Percentiles rank a stretch among this genome's conserved stretches.
These are phyloP conservation scores for Oenanthe javanica DNA, from an alignment of 140 eudicot species.

Conservation along the genomic window DNA sequence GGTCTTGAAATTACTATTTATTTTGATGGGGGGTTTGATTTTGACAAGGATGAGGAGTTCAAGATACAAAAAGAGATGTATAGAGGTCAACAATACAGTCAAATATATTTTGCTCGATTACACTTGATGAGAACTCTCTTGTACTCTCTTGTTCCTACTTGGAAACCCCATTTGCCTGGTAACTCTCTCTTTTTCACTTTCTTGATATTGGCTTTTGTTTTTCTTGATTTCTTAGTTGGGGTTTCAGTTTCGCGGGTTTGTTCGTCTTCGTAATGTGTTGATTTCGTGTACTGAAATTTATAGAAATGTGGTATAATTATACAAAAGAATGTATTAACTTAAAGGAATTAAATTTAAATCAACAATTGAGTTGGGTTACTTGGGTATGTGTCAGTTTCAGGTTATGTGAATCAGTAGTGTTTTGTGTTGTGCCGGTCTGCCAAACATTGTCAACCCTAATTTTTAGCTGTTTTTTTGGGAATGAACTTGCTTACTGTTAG, in stretches of 20 bases:
- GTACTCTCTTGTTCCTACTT: slow-evolving; percentile 75
- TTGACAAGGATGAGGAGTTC: slow-evolving; percentile 50
- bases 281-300: background rate
- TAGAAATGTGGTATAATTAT: background rate
- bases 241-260: background rate
- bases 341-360: background rate
- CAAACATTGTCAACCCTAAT: background rate
- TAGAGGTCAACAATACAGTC: slow-evolving; percentile 95
- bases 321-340: background rate
- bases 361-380: background rate
- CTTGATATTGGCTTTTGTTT: background rate
- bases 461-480: background rate
- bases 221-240: background rate
- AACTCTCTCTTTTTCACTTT: background rate
- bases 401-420: background rate
- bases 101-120: slow-evolving; percentile 73
- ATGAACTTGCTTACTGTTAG: background rate
- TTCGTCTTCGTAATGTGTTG: background rate
- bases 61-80: slow-evolving; percentile 75
- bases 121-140: slow-evolving; percentile 73
- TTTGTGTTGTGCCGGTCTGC: background rate
- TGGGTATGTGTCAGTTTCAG: background rate
- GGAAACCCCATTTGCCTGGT: slow-evolving; percentile 96
- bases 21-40: slow-evolving; percentile 2
- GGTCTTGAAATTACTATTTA: background rate